A percentile compares a stretch with the other conserved stretches of the same genome.
phyloP scores from a whole-genome alignment of 352 stramenopile genomes.

The Phytophthora meadii region DNA sequence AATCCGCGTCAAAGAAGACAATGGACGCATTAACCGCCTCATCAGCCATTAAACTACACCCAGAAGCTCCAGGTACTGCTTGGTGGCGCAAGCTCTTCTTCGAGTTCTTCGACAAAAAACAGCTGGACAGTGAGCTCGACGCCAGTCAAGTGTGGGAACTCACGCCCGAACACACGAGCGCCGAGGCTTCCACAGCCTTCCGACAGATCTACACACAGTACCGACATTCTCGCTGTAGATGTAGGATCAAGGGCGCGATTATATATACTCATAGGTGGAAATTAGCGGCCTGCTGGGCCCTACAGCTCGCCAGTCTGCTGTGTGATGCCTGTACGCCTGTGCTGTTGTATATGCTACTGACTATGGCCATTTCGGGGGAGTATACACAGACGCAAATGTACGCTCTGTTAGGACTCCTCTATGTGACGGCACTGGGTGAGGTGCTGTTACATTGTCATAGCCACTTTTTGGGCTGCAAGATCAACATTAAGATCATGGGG shows the following conservation, averaged over 20 bases:
- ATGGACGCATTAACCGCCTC: background rate
- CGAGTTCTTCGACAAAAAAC: slow-evolving; percentile 47
- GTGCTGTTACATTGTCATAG: slow-evolving; percentile 36
- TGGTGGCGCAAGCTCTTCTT: slow-evolving; percentile 52
- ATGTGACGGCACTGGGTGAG: slow-evolving; percentile 38
- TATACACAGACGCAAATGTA: slow-evolving; percentile 37
- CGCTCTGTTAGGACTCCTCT: slow-evolving; percentile 30
- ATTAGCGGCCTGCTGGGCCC: slow-evolving; percentile 42
- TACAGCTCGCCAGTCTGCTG: slow-evolving; percentile 46
- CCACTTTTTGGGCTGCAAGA: slow-evolving; percentile 42
- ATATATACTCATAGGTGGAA: slow-evolving; percentile 37
- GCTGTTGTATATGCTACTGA: slow-evolving; percentile 53
- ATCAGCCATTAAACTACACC: slow-evolving; percentile 24
- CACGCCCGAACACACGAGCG: slow-evolving; percentile 44
- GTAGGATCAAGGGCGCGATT: slow-evolving; percentile 44
- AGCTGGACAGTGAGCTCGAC: slow-evolving; percentile 36
- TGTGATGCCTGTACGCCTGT: slow-evolving; percentile 51
- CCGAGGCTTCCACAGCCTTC: slow-evolving; percentile 39
- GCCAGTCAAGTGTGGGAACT: slow-evolving; percentile 61
- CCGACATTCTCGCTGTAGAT: slow-evolving; percentile 7
- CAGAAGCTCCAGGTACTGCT: slow-evolving; percentile 37
- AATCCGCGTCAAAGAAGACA: slow-evolving; percentile 6
- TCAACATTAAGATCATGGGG: slow-evolving; percentile 45
- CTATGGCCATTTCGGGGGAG: slow-evolving; percentile 36
- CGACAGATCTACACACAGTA: slow-evolving; percentile 32